phyloP scores from a whole-genome alignment of 768 basidiomycete genomes.

The Leccinum olivaceopallidum region DNA sequence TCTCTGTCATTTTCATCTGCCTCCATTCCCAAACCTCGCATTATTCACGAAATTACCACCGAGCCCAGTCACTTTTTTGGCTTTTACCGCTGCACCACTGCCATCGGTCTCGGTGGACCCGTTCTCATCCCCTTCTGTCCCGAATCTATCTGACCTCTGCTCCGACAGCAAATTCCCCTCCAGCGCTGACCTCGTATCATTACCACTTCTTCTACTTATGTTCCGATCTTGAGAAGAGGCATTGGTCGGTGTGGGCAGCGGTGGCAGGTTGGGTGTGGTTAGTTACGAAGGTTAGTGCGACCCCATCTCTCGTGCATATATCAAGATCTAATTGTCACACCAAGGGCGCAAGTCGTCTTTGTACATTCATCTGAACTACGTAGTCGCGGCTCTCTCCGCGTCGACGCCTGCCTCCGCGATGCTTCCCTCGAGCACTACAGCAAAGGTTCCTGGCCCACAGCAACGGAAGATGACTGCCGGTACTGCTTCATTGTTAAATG shows the following conservation, averaged over 20 bases:
- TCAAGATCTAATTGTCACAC: neutral
- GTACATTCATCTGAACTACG: slow-evolving; percentile 73
- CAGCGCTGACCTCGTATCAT: slow-evolving; percentile 75
- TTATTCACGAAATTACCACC: slow-evolving; percentile 76
- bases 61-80: slow-evolving; percentile 92
- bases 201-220: slow-evolving; percentile 81
- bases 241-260: slow-evolving; percentile 80
- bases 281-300: slow-evolving; percentile 82
- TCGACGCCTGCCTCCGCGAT: slow-evolving; percentile 56
- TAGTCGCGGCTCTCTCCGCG: slow-evolving; percentile 88
- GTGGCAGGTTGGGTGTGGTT: slow-evolving; percentile 81
- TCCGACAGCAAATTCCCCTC: slow-evolving; percentile 24
- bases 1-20: slow-evolving; percentile 74
- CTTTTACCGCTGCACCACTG: slow-evolving; percentile 55
- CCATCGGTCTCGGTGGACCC: slow-evolving; percentile 26
- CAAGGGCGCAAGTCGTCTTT: slow-evolving; percentile 65
- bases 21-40: slow-evolving; percentile 80
- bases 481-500: slow-evolving; percentile 1
- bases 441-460: slow-evolving; percentile 41
- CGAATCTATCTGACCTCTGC: slow-evolving; percentile 19
- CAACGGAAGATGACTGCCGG: slow-evolving; percentile 27
- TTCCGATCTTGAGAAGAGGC: slow-evolving; percentile 86
- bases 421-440: slow-evolving; percentile 56
- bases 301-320: neutral
- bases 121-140: slow-evolving; percentile 13